Conservation (phyloP, 768 basidiomycete genomes). For the Hirschioporus abietinus region DNA sequence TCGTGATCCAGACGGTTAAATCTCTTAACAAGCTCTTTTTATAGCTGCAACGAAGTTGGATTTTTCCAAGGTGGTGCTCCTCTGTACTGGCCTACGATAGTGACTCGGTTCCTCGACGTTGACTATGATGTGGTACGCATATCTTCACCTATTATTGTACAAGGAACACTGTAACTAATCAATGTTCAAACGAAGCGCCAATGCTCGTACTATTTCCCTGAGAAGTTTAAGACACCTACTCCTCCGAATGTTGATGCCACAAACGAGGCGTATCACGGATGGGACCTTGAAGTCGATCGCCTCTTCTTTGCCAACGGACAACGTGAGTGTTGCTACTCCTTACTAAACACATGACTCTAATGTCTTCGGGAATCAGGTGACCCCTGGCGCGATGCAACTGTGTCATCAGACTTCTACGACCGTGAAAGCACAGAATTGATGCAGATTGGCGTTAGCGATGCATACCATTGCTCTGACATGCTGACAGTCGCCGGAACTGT, state of each 20-base stretch:
- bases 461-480: constrained; percentile 68
- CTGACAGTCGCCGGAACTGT: constrained; percentile 30
- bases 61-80: constrained; percentile 39
- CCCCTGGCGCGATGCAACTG: constrained; percentile 66
- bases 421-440: constrained; percentile 46
- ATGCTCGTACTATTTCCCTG: constrained; percentile 64
- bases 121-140: constrained; percentile 22
- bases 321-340: constrained; percentile 36
- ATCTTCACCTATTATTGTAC: background rate
- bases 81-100: constrained; percentile 26
- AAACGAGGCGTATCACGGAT: constrained; percentile 52
- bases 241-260: constrained; percentile 39
- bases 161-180: constrained; percentile 31
- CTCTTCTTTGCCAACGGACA: constrained; percentile 68
- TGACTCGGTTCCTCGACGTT: constrained; percentile 28
- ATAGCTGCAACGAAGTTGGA: constrained; percentile 67
- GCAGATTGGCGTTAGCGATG: constrained; percentile 55
- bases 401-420: constrained; percentile 50
- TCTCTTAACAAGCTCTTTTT: constrained; percentile 7
- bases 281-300: constrained; percentile 50
- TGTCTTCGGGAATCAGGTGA: constrained; percentile 40
- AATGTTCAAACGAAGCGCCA: constrained; percentile 46
- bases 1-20: background rate
- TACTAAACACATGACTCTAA: background rate
- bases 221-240: constrained; percentile 38